Base-by-base conservation (phyloP, 176 grass and related monocot genomes). In the Carex myosuroides region DNA sequence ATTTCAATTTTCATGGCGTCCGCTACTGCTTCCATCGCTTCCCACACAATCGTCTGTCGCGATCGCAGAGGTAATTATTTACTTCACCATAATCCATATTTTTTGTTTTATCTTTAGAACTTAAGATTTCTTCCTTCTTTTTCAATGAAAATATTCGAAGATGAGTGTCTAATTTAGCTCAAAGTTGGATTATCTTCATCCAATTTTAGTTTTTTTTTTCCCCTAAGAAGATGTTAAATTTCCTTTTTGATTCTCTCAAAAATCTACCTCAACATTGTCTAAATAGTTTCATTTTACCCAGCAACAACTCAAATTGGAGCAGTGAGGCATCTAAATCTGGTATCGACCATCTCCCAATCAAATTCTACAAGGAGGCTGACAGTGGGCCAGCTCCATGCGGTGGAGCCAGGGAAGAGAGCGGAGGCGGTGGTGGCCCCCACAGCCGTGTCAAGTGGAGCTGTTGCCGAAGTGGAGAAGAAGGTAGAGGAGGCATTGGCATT, bases 21-120 rank as follows among this genome's bases (percentile, higher is more conserved):
- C 46, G 91, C 93, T 37, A 88, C 93, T 60, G 83, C 88, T 63
- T 98, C 95, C 46, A 85, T 95, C 80, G 87, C 92, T 39, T 91
- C 91, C 58, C 86, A 86, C 79, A 82, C 88, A 0, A 65, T 90
- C 84, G 82, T 82, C 59, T 84, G 80, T 65, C 87, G 90, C 58
- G 91, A 94, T 71, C 85, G 74, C 89, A 90, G 89, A 90, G 96
- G 96, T 89, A 57, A 85, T 61, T 3, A 18, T 81, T 30, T 14
- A 1, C 29, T 59, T 58, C 13, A 46, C 1, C 42, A 48, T 50
- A 50, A 50, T 44, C 37, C 37, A 39, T 39, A 39, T 39, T 35
- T 35, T 35, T 35, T 35, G 33, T 35, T 35, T 35, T 35, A 35
- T 35, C 33, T 35, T 35, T 35, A 35, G 33, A 35, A 35, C 33